These are phyloP conservation scores for Betula pendula DNA, from an alignment of 306 rosid genomes.

Conservation along the genomic window DNA sequence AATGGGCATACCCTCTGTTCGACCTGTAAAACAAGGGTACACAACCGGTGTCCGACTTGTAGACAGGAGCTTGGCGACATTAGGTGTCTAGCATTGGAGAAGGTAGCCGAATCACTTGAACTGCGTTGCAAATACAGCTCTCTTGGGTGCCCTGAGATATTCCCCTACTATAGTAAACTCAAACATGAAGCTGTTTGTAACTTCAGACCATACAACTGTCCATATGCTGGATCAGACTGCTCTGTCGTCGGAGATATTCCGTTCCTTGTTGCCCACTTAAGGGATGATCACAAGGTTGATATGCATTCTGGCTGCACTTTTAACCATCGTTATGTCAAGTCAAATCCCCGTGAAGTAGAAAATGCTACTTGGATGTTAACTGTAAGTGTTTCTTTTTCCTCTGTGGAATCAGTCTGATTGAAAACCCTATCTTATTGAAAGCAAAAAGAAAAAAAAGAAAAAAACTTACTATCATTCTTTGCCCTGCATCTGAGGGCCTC, in stretches of 20 bases:
- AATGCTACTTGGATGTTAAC: conserved; percentile 90
- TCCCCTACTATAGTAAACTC: conserved; percentile 72
- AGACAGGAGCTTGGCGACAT: conserved; percentile 79
- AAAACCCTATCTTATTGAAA: background rate
- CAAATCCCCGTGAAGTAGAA: conserved; percentile 80
- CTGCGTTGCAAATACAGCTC: conserved; percentile 65
- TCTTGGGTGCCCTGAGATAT: conserved; percentile 74
- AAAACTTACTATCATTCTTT: too few species aligned
- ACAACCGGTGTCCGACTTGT: conserved; percentile 79
- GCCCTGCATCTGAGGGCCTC: background rate
- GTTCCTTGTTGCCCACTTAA: conserved; percentile 61
- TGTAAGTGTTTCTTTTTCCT: conserved; percentile 31
- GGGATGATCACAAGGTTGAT: conserved; percentile 80
- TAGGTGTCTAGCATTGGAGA: conserved; percentile 75
- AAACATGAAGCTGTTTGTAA: conserved; percentile 69
- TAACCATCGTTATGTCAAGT: conserved; percentile 80
- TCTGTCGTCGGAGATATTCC: conserved; percentile 68
- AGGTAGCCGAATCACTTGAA: conserved; percentile 79
- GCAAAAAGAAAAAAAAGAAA: too few species aligned
- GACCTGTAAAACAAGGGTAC: conserved; percentile 76
- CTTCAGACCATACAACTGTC: conserved; percentile 79
- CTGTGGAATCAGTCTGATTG: background rate
- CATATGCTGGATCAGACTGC: conserved; percentile 80
- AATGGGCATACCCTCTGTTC: conserved; percentile 82
- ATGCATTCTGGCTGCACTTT: conserved; percentile 84